These are phyloP conservation scores for Mycena rosella DNA, from an alignment of 768 basidiomycete genomes.

Conservation along the genomic window DNA sequence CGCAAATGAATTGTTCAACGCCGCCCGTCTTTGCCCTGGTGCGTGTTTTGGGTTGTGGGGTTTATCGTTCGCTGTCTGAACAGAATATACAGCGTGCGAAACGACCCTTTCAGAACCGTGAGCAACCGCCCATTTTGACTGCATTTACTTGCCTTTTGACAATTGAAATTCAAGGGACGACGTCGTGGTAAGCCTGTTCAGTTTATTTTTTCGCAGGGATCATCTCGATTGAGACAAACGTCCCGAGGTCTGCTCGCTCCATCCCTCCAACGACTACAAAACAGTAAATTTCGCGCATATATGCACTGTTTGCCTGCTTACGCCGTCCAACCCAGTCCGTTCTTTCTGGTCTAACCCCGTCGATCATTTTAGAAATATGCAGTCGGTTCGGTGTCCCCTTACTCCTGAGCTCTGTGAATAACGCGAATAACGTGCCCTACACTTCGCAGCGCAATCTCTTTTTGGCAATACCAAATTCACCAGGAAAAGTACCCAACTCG, in stretches of 20 bases:
- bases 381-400: constrained; percentile 63
- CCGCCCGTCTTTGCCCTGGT: constrained; percentile 86
- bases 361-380: constrained; percentile 84
- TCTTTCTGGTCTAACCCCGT: constrained; percentile 82
- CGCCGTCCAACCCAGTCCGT: constrained; percentile 74
- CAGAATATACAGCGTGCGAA: constrained; percentile 75
- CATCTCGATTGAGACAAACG: constrained; percentile 7
- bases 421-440: background rate
- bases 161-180: constrained; percentile 60
- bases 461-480: constrained; percentile 92
- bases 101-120: constrained; percentile 85
- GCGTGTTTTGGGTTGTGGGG: constrained; percentile 11
- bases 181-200: constrained; percentile 63
- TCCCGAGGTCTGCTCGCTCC: constrained; percentile 81
- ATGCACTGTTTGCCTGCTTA: constrained; percentile 26
- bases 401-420: background rate
- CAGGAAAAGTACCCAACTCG: constrained; percentile 75
- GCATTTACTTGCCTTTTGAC: background rate
- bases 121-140: constrained; percentile 33
- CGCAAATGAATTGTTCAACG: constrained; percentile 86
- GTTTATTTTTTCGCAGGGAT: background rate
- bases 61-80: background rate
- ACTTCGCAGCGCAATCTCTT: constrained; percentile 77
- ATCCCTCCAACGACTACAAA: constrained; percentile 92
- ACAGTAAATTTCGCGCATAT: constrained; percentile 69